Percentiles rank a stretch among this genome's conserved stretches.
Conservation (phyloP, 179 eudicot species). For the Carnegiea gigantea region DNA sequence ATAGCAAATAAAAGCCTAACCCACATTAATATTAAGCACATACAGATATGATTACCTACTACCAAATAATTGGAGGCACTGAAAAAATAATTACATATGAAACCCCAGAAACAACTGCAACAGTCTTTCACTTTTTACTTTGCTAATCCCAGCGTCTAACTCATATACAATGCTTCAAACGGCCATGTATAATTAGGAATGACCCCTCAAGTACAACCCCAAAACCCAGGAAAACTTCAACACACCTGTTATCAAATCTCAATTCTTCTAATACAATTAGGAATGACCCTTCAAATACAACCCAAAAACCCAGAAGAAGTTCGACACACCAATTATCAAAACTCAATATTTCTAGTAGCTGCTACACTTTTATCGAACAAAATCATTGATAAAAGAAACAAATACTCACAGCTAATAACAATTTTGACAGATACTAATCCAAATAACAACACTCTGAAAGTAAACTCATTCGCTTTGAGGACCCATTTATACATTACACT, state of each 20-base stretch:
- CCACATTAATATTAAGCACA: not conserved
- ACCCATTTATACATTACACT: not conserved
- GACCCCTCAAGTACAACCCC: too few species aligned
- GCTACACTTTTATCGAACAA: not conserved
- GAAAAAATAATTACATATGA: not conserved
- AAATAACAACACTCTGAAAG: not conserved
- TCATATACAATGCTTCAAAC: not conserved
- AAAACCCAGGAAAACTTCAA: too few species aligned
- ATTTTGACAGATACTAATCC: not conserved
- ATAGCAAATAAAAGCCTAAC: not conserved
- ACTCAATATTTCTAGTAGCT: not conserved
- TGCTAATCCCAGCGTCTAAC: too few species aligned
- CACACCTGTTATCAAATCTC: too few species aligned
- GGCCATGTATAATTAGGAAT: not conserved
- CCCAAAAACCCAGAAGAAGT: not conserved
- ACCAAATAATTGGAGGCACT: not conserved
- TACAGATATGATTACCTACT: not conserved
- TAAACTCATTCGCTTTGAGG: not conserved
- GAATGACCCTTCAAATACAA: not conserved
- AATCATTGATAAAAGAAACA: too few species aligned
- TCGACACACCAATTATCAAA: not conserved
- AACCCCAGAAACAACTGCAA: not conserved
- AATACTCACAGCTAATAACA: not conserved
- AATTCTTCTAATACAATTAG: too few species aligned
- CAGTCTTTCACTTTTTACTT: too few species aligned